These are phyloP conservation scores for Aspergillus melleus DNA, from an alignment of 2,329 filamentous ascomycete species.

Conservation along the genomic window DNA sequence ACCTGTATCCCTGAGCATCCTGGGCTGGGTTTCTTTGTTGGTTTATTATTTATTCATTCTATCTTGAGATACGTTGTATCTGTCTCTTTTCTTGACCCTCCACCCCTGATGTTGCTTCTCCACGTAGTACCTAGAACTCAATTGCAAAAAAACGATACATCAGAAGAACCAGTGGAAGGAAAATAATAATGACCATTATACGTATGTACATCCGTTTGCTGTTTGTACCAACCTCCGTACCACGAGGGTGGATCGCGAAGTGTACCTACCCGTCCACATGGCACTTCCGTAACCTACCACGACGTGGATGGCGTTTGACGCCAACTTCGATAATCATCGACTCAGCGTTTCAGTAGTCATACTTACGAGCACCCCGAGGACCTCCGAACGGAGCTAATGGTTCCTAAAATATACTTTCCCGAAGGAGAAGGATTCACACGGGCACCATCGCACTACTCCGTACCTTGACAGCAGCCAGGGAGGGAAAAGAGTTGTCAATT, in stretches of 20 bases:
- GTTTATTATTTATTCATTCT: background rate
- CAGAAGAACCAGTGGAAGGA: background rate
- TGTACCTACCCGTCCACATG: constrained; percentile 23
- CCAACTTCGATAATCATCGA: background rate
- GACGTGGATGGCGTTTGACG: constrained; percentile 12
- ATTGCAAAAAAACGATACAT: background rate
- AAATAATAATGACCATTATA: background rate
- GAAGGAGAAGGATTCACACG: background rate
- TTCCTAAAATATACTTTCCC: background rate
- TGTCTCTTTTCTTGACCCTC: background rate
- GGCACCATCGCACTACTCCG: background rate
- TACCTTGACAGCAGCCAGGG: background rate
- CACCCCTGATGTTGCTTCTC: background rate
- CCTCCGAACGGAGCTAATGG: background rate
- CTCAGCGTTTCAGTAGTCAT: background rate
- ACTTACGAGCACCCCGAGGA: constrained; percentile 2
- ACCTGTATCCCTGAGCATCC: background rate
- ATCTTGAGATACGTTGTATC: background rate
- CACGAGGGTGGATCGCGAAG: constrained; percentile 24
- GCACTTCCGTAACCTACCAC: constrained; percentile 18
- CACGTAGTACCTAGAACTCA: background rate
- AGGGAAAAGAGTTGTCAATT: background rate
- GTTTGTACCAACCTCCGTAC: constrained; percentile 12
- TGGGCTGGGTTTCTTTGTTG: background rate
- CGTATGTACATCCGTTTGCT: background rate